Evolutionary conservation across 2,329 filamentous ascomycete species (phyloP).

Genomic region (Ascocoryne sarcoides): DNA sequence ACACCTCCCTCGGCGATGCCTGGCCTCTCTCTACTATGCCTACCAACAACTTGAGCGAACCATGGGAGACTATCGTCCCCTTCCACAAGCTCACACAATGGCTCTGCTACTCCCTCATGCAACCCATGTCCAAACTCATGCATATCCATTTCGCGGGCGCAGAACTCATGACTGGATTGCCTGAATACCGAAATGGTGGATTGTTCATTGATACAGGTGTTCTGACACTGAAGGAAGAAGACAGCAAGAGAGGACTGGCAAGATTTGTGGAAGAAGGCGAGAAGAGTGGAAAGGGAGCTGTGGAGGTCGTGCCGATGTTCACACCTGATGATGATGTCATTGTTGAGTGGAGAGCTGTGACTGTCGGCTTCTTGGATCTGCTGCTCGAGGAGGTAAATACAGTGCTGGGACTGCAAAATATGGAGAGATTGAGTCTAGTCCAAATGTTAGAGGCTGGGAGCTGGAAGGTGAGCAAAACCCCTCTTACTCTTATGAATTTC

Average conservation of each 20-base stretch:
- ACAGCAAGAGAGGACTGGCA: slow-evolving; percentile 61
- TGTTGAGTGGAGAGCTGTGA: slow-evolving; percentile 70
- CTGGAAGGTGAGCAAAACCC: slow-evolving; percentile 69
- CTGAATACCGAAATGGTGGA: slow-evolving; percentile 88
- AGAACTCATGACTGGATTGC: slow-evolving; percentile 76
- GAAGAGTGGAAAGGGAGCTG: slow-evolving; percentile 60
- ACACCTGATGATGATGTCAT: slow-evolving; percentile 67
- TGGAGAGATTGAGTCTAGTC: slow-evolving; percentile 64
- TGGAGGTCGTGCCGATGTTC: slow-evolving; percentile 68
- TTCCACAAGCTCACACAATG: slow-evolving; percentile 95
- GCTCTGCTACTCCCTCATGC: slow-evolving; percentile 90
- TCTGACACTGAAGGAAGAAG: slow-evolving; percentile 62
- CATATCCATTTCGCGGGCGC: slow-evolving; percentile 72
- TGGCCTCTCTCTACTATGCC: slow-evolving; percentile 88
- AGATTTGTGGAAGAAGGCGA: slow-evolving; percentile 63
- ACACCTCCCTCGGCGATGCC: slow-evolving; percentile 80
- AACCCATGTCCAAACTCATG: slow-evolving; percentile 76
- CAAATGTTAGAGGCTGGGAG: slow-evolving; percentile 93
- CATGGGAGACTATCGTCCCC: slow-evolving; percentile 75
- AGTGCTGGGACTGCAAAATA: slow-evolving; percentile 57
- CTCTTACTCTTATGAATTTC: not conserved
- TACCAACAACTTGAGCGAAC: slow-evolving; percentile 37
- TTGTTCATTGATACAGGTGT: slow-evolving; percentile 80
- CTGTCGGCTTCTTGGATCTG: slow-evolving; percentile 66
- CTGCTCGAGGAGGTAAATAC: slow-evolving; percentile 61